Evolutionary conservation across 116 monocot species (phyloP).

Genomic region (Phalaenopsis hybrid): DNA sequence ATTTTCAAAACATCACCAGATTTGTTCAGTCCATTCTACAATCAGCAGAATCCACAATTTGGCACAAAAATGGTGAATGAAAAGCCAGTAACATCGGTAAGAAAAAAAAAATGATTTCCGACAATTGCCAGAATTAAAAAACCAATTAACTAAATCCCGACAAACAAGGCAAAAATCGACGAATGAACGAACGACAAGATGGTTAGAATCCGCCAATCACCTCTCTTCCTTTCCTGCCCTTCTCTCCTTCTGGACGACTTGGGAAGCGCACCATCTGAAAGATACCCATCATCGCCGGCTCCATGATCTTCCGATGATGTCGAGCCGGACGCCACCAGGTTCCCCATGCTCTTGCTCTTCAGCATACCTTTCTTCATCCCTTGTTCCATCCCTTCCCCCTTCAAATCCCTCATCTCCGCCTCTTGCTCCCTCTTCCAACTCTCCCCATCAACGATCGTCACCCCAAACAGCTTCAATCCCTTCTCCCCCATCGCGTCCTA

Average conservation of each 20-base stretch:
- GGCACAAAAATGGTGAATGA: background rate
- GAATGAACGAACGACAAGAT: background rate
- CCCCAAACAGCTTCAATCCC: slow-evolving; percentile 10
- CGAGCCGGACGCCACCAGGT: background rate
- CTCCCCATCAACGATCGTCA: slow-evolving; percentile 1
- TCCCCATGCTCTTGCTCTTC: slow-evolving; percentile 10
- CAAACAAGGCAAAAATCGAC: background rate
- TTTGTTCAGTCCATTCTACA: background rate
- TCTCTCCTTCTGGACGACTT: slow-evolving; percentile 8
- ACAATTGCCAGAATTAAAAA: background rate
- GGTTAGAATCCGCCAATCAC: slow-evolving; percentile 2
- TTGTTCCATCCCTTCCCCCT: background rate
- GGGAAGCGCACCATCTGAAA: background rate
- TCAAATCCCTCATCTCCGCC: background rate
- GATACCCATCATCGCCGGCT: slow-evolving; percentile 8
- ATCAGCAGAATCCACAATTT: background rate
- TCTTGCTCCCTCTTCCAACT: background rate
- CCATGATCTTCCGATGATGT: background rate
- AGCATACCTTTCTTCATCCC: slow-evolving; percentile 3
- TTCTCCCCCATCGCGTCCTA: slow-evolving; percentile 6
- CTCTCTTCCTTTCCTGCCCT: slow-evolving; percentile 9
- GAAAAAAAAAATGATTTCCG: no score
- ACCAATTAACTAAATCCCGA: background rate
- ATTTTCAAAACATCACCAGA: background rate
- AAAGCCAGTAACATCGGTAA: background rate